phyloP scores from a whole-genome alignment of 225 moss, liverwort and hornwort genomes.

The Antitrichia curtipendula region DNA sequence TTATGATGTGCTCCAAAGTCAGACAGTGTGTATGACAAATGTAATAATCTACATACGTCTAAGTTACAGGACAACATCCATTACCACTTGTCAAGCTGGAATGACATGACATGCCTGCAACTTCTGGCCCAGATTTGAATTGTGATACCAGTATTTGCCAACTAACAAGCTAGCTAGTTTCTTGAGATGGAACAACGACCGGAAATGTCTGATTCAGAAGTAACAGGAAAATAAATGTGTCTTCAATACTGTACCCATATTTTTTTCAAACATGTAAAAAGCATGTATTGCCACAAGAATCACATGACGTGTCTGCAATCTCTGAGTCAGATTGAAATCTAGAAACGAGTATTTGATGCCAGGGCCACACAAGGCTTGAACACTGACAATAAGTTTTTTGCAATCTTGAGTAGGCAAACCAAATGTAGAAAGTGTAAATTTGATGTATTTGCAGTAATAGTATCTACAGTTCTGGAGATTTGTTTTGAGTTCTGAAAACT shows the following conservation, averaged over 20 bases:
- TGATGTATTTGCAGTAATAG: too few species aligned
- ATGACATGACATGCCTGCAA: neutral
- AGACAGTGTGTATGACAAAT: neutral
- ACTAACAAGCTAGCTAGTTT: neutral
- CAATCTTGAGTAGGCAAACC: neutral
- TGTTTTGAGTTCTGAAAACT: too few species aligned
- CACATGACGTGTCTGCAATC: neutral
- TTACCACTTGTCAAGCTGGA: neutral
- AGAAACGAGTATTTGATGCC: neutral
- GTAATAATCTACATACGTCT: neutral
- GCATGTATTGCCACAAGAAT: neutral
- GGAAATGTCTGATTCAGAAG: neutral
- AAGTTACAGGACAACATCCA: neutral
- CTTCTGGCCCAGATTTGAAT: neutral
- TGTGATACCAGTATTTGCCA: neutral
- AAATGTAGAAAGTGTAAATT: neutral
- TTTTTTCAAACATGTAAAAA: neutral
- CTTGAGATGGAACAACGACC: neutral
- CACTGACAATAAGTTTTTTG: neutral
- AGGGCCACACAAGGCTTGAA: neutral
- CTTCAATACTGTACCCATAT: neutral
- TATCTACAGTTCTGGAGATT: neutral
- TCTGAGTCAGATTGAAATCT: neutral
- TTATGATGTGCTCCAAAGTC: neutral
- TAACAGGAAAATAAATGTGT: neutral